phyloP scores from a whole-genome alignment of 2,329 filamentous ascomycete species.

The Alternaria rosae region DNA sequence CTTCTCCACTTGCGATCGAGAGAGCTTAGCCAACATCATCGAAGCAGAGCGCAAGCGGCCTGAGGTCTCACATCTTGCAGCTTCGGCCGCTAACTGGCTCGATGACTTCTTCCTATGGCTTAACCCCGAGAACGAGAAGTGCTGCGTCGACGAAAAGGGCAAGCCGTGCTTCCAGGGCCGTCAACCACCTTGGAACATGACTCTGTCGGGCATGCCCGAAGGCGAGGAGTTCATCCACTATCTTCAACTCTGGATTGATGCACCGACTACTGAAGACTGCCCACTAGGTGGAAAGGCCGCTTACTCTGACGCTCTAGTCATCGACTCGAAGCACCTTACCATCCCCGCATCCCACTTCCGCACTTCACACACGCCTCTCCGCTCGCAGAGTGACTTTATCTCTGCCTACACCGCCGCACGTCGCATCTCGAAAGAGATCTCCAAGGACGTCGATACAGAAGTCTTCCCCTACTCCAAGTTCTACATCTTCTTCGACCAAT shows the following conservation, averaged over 20 bases:
- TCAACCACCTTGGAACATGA: constrained; percentile 85
- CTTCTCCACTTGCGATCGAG: constrained; percentile 85
- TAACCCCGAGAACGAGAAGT: constrained; percentile 74
- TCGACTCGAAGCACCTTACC: constrained; percentile 71
- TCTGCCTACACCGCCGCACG: constrained; percentile 86
- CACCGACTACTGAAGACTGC: constrained; percentile 83
- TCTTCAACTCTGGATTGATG: constrained; percentile 78
- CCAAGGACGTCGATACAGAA: constrained; percentile 73
- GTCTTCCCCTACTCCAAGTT: constrained; percentile 98
- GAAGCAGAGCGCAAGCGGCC: constrained; percentile 94
- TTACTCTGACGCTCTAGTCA: constrained; percentile 83
- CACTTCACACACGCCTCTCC: constrained; percentile 84
- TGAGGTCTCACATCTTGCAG: constrained; percentile 84
- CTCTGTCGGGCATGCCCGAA: constrained; percentile 89
- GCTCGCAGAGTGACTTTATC: constrained; percentile 92
- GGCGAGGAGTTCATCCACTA: constrained; percentile 90
- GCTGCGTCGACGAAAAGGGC: constrained; percentile 71
- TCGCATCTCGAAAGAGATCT: constrained; percentile 82
- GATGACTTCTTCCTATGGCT: constrained; percentile 97
- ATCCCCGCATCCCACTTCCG: constrained; percentile 90
- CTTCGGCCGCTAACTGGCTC: constrained; percentile 92
- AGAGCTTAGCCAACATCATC: constrained; percentile 86
- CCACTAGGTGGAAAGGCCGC: constrained; percentile 87
- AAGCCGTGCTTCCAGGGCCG: constrained; percentile 81
- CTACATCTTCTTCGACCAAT: constrained; percentile 99